Conservation (phyloP, 2,329 filamentous ascomycete genomes). For the Capronia coronata region DNA sequence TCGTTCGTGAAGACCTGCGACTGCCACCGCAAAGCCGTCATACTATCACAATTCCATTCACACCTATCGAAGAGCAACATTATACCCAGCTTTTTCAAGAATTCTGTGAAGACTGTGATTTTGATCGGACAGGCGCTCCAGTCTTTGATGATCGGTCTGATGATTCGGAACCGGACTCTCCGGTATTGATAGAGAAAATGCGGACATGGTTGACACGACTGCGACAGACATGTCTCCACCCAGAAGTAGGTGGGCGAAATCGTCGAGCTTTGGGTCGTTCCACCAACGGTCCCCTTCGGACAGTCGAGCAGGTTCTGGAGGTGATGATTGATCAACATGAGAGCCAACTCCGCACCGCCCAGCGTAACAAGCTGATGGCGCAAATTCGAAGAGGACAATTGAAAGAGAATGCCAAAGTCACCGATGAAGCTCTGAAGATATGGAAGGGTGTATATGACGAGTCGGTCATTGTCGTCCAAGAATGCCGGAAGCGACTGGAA, state of each 20-base stretch:
- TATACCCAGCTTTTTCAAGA: conserved; percentile 70
- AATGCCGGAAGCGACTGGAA: conserved; percentile 58
- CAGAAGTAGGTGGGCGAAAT: conserved; percentile 66
- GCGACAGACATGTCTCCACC: conserved; percentile 77
- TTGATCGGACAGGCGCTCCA: conserved; percentile 61
- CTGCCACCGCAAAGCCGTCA: conserved; percentile 79
- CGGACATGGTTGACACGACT: conserved; percentile 69
- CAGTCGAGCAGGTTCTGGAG: conserved; percentile 77
- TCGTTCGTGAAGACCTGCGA: conserved; percentile 68
- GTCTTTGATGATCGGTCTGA: conserved; percentile 54
- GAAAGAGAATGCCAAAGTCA: conserved; percentile 64
- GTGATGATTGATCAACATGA: conserved; percentile 88
- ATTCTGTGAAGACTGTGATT: conserved; percentile 63
- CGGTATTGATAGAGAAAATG: conserved; percentile 61
- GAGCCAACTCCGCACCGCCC: conserved; percentile 57
- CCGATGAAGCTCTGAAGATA: conserved; percentile 60
- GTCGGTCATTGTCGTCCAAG: conserved; percentile 46
- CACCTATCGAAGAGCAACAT: conserved; percentile 81
- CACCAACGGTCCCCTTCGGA: conserved; percentile 62
- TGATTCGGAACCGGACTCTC: conserved; percentile 60
- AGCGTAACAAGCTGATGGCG: conserved; percentile 58
- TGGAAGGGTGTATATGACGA: conserved; percentile 58
- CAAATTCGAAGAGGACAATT: conserved; percentile 69
- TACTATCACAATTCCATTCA: conserved; percentile 85
- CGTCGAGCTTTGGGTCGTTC: conserved; percentile 59